A percentile compares a stretch with the other conserved stretches of the same genome.
phyloP scores from a whole-genome alignment of 1,284 basidiomycete species.

The Ceratobasidium theobromae region DNA sequence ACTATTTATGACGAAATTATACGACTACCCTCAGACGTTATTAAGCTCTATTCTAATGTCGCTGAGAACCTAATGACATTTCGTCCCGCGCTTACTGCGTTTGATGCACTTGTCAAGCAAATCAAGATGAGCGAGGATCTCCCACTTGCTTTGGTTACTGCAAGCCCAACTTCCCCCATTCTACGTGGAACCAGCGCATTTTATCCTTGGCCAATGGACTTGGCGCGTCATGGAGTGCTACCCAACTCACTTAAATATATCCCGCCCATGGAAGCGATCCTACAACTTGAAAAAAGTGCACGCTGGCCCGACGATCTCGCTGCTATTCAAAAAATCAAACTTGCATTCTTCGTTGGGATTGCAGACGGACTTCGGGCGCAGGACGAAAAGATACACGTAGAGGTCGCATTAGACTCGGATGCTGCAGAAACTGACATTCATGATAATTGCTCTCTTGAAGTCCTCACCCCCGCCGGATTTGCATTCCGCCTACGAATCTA shows the following conservation, averaged over 20 bases:
- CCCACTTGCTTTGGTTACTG: slow-evolving; percentile 77
- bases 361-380: slow-evolving; percentile 59
- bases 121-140: slow-evolving; percentile 76
- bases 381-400: slow-evolving; percentile 45
- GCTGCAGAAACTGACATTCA: slow-evolving; percentile 56
- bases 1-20: slow-evolving; percentile 66
- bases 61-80: slow-evolving; percentile 17
- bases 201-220: slow-evolving; percentile 61
- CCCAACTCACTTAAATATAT: slow-evolving; percentile 62
- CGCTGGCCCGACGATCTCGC: slow-evolving; percentile 94
- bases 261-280: slow-evolving; percentile 67
- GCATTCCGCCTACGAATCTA: slow-evolving; percentile 83
- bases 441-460: slow-evolving; percentile 74
- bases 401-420: slow-evolving; percentile 59
- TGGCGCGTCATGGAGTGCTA: slow-evolving; percentile 39
- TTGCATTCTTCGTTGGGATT: slow-evolving; percentile 85
- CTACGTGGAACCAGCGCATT: slow-evolving; percentile 86
- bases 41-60: slow-evolving; percentile 22
- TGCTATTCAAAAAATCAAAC: slow-evolving; percentile 93
- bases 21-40: slow-evolving; percentile 52
- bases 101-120: slow-evolving; percentile 74
- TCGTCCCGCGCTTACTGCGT: slow-evolving; percentile 66
- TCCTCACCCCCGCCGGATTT: slow-evolving; percentile 82
- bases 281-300: slow-evolving; percentile 89
- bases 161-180: slow-evolving; percentile 71